A percentile compares a stretch with the other conserved stretches of the same genome.
These are phyloP conservation scores for Coemansia sp. DNA, from an alignment of 192 early-diverging fungal species.

Conservation along the genomic window DNA sequence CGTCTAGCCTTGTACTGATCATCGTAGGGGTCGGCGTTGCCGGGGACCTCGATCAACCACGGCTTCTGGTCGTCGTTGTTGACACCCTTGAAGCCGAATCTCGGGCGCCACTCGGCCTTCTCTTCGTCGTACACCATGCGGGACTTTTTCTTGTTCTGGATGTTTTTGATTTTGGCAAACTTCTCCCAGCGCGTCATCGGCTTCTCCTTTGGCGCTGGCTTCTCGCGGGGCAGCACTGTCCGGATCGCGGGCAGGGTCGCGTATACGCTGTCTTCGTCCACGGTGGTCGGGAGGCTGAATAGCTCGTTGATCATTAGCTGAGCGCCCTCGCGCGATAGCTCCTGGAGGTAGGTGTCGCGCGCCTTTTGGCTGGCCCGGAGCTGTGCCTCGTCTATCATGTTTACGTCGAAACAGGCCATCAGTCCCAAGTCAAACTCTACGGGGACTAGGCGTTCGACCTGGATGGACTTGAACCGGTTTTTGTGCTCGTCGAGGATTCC, in stretches of 20 bases:
- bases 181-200: conserved; percentile 96
- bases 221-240: conserved; percentile 81
- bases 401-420: conserved; percentile 79
- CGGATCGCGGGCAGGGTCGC: conserved; percentile 73
- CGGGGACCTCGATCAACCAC: conserved; percentile 95
- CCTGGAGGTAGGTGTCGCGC: conserved; percentile 63
- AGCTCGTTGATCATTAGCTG: conserved; percentile 90
- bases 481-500: conserved; percentile 70
- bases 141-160: conserved; percentile 81
- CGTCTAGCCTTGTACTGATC: conserved; percentile 81
- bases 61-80: conserved; percentile 76
- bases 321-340: conserved; percentile 74
- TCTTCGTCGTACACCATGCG: conserved; percentile 85
- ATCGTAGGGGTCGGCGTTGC: conserved; percentile 76
- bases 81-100: conserved; percentile 87
- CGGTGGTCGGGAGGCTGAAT: conserved; percentile 74
- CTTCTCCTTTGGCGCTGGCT: conserved; percentile 89
- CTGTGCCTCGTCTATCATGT: conserved; percentile 68
- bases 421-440: conserved; percentile 88
- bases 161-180: conserved; percentile 96
- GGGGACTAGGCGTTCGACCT: conserved; percentile 80
- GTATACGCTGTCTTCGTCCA: conserved; percentile 72
- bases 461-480: conserved; percentile 69
- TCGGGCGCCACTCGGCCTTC: conserved; percentile 78
- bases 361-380: conserved; percentile 24